Conservation (phyloP, 2,329 filamentous ascomycete genomes). For the Trichoderma aggressivum region DNA sequence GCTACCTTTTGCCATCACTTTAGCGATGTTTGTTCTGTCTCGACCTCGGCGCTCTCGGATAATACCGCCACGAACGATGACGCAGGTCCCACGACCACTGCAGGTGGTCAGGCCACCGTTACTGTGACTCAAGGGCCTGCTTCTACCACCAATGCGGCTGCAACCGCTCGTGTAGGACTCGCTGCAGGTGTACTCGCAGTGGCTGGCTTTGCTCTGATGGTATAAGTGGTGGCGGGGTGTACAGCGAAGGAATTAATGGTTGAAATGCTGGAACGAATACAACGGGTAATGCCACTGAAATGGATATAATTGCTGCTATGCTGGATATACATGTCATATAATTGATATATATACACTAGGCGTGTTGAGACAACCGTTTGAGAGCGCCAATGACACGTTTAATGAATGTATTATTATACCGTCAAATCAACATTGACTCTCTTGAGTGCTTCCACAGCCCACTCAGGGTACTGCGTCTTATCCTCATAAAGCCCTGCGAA, state of each 20-base stretch:
- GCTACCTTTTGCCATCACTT: slow-evolving; percentile 32
- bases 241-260: background rate
- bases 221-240: background rate
- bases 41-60: slow-evolving; percentile 13
- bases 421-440: slow-evolving; percentile 71
- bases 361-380: background rate
- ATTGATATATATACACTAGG: background rate
- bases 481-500: slow-evolving; percentile 67
- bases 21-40: slow-evolving; percentile 28
- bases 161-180: background rate
- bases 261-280: background rate
- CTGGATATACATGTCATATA: background rate
- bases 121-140: background rate
- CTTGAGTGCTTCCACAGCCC: slow-evolving; percentile 77
- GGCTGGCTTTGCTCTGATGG: background rate
- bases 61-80: background rate
- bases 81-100: background rate
- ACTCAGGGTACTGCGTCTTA: slow-evolving; percentile 68
- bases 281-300: background rate
- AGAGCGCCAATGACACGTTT: background rate
- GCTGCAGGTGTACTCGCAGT: background rate
- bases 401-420: slow-evolving; percentile 18
- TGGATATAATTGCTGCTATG: background rate
- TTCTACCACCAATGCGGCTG: background rate
- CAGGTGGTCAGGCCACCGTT: background rate